A percentile compares a stretch with the other conserved stretches of the same genome.
Conservation (phyloP, 1,284 basidiomycete genomes). For the Ceratobasidium sp. region DNA sequence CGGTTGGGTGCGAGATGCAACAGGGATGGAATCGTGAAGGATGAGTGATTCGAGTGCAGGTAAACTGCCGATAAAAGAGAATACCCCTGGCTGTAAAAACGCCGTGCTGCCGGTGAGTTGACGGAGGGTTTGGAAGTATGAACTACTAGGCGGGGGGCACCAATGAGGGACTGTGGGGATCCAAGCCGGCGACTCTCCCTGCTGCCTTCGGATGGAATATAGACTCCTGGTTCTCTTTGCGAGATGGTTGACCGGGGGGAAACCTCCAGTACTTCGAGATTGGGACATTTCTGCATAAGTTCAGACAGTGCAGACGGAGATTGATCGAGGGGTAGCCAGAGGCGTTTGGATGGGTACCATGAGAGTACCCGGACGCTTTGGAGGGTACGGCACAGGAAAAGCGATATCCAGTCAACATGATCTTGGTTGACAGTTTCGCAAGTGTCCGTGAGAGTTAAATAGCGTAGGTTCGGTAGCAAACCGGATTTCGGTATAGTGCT, state of each 20-base stretch:
- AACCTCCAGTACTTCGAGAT: neutral
- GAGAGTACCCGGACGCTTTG: neutral
- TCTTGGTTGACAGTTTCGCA: neutral
- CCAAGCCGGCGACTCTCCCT: neutral
- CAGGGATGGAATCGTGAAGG: neutral
- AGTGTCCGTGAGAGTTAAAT: neutral
- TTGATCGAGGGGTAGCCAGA: neutral
- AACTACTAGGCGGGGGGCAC: neutral
- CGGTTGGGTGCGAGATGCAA: neutral
- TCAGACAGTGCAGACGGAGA: neutral
- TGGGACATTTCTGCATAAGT: neutral
- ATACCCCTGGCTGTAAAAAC: neutral
- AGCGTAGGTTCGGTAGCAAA: neutral
- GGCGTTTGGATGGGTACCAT: neutral
- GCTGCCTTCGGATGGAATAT: neutral
- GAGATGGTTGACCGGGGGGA: neutral
- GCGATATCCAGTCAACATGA: neutral
- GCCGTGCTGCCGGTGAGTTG: neutral
- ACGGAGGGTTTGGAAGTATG: neutral
- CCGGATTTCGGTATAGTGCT: neutral
- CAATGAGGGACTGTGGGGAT: neutral
- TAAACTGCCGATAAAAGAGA: neutral
- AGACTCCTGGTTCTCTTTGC: neutral
- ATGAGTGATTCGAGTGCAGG: neutral
- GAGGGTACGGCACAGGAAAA: neutral